Percentiles rank a stretch among this genome's conserved stretches.
These are phyloP conservation scores for Rhytidhysteron rufulum DNA, from an alignment of 2,329 filamentous ascomycete genomes.

Conservation along the genomic window DNA sequence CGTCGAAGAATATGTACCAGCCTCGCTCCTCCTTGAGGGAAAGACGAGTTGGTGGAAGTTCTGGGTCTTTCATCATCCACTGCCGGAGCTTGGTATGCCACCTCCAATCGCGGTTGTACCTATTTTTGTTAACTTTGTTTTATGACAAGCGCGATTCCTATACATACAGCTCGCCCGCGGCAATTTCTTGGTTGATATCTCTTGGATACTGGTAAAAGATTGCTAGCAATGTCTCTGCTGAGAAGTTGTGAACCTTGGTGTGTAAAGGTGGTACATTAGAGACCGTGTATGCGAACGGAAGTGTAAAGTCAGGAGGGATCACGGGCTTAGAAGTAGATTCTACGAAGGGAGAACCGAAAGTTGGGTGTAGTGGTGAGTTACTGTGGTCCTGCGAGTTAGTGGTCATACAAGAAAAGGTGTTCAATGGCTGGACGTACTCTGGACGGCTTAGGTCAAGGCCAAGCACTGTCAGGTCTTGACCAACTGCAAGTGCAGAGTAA, in stretches of 20 bases:
- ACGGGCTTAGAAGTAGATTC: conserved; percentile 55
- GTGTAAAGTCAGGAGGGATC: conserved; percentile 57
- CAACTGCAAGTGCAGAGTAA: conserved; percentile 51
- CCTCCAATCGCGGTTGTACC: conserved; percentile 48
- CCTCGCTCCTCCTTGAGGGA: conserved; percentile 48
- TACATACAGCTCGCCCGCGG: conserved; percentile 56
- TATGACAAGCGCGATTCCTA: background rate
- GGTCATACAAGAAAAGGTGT: too few relatives aligned
- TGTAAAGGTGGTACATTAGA: conserved; percentile 62
- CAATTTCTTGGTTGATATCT: conserved; percentile 63
- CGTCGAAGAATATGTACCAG: conserved; percentile 54
- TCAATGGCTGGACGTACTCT: too few relatives aligned
- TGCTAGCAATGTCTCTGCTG: conserved; percentile 63
- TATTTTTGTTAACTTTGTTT: conserved; percentile 9
- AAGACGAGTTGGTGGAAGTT: conserved; percentile 42
- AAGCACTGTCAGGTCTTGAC: conserved; percentile 61
- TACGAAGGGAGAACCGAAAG: conserved; percentile 61
- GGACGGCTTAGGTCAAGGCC: conserved; percentile 62
- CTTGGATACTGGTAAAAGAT: conserved; percentile 67
- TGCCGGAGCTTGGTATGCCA: conserved; percentile 53
- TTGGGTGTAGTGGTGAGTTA: conserved; percentile 57
- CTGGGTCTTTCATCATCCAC: conserved; percentile 54
- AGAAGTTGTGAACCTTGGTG: conserved; percentile 56
- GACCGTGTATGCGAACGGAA: conserved; percentile 63
- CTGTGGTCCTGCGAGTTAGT: conserved; percentile 20